phyloP scores from a whole-genome alignment of 345 rosid species.

The Tarenaya hassleriana region DNA sequence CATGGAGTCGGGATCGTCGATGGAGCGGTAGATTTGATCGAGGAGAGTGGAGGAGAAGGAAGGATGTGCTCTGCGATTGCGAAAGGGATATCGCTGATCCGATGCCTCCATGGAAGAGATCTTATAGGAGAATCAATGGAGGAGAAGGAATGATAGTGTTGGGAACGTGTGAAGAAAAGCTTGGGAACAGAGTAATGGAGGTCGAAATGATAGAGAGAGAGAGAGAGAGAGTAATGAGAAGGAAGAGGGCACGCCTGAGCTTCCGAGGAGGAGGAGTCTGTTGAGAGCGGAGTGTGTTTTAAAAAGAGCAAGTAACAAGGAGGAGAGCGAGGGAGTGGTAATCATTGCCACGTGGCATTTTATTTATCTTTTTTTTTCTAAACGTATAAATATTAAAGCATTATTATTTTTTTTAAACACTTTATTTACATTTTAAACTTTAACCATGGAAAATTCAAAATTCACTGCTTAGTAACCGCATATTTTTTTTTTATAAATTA shows the following conservation, averaged over 20 bases:
- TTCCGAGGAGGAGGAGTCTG: slow-evolving; percentile 23
- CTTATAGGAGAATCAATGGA: slow-evolving; percentile 8
- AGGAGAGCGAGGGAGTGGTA: slow-evolving; percentile 10
- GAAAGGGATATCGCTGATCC: slow-evolving; percentile 15
- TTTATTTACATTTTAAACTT: not conserved
- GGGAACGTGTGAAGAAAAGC: slow-evolving; percentile 20
- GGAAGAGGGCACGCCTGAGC: slow-evolving; percentile 17
- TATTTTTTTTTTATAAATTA: too few species aligned
- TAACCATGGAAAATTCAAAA: too few species aligned
- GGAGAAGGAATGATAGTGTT: slow-evolving; percentile 29
- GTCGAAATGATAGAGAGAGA: slow-evolving; percentile 9
- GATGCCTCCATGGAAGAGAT: slow-evolving; percentile 37
- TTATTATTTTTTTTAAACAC: not conserved
- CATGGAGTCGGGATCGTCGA: slow-evolving; percentile 41
- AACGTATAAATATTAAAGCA: too few species aligned
- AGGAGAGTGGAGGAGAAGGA: slow-evolving; percentile 85
- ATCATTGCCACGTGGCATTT: slow-evolving; percentile 30
- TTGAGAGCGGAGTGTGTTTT: slow-evolving; percentile 19
- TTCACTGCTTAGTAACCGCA: too few species aligned
- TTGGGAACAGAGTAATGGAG: slow-evolving; percentile 23
- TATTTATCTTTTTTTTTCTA: not conserved
- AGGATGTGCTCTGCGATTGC: slow-evolving; percentile 38
- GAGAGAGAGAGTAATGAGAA: slow-evolving; percentile 6
- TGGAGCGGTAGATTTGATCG: slow-evolving; percentile 72
- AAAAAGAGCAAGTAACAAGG: slow-evolving; percentile 6